Base-by-base conservation (phyloP, 768 basidiomycete genomes). In the Termitomyces sp. region DNA sequence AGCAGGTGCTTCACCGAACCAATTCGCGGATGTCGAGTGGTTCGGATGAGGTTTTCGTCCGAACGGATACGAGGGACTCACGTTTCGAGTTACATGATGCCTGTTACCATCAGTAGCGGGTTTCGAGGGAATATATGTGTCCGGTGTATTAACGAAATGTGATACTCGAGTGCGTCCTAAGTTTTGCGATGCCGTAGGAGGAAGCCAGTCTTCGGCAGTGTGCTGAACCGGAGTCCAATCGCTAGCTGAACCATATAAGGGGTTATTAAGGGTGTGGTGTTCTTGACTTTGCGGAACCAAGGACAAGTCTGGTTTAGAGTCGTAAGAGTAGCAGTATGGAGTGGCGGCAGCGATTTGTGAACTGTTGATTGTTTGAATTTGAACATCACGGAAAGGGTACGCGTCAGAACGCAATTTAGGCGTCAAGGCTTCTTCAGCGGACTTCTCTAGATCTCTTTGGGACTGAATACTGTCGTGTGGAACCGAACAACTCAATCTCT, bases 131-230 rank as follows among this genome's bases (percentile, higher is more conserved):
- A 16, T 23, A 32, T 48, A 19, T 47, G 44, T 5, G 23, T 41
- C 42, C 38, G 56, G 53, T 14, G 25, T 21, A 42, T 44, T 32
- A 25, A 44, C n/a, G 34, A 19, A 21, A 35, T 32, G 29, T 14
- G 42, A 32, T 29, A 46, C 43, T 55, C 40, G 48, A 21, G 29
- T 46, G 12, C 41, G 51, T 31, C 49, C 54, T 46, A 31, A 43
- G 34, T 37, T 44, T 21, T 17, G 32, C 14, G 47, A 45, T 27
- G 31, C 42, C 25, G 31, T 29, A 23, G 57, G 49, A 48, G 43
- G 51, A 45, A 58, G 59, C 59, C 56, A 57, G 45, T 58, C 62
- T 17, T 61, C 58, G 7, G 21, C 25, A 44, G 57, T 57, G 17
- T 59, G 57, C 48, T 56, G 42, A 16, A 34, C n/a, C 23, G 42